A percentile compares a stretch with the other conserved stretches of the same genome.
Evolutionary conservation across 2,329 filamentous ascomycete genomes (phyloP).

Genomic region (Colletotrichum lentis): DNA sequence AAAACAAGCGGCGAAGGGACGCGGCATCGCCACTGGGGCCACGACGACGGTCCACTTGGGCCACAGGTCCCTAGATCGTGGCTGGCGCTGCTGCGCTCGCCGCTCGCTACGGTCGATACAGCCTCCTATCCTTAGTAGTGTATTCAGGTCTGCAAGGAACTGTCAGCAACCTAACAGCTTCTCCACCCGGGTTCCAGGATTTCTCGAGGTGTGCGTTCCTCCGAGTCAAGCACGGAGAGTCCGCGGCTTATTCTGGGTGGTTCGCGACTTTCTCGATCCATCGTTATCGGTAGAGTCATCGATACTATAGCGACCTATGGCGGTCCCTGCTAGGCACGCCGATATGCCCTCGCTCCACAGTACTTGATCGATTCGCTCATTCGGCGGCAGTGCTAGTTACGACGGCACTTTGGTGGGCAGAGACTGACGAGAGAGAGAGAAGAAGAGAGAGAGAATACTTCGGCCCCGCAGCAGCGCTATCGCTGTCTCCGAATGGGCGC

Average conservation of each 20-base stretch:
- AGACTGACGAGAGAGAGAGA: not conserved
- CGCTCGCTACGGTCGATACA: not conserved
- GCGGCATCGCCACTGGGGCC: slow-evolving; percentile 1
- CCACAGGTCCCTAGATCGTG: slow-evolving; percentile 6
- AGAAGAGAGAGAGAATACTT: slow-evolving; percentile 3
- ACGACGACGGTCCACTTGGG: not conserved
- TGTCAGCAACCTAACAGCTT: not conserved
- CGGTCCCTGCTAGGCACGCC: not conserved
- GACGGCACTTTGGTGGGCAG: not conserved
- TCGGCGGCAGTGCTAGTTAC: slow-evolving; percentile 11
- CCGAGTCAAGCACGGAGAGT: slow-evolving; percentile 2
- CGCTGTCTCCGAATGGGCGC: slow-evolving; percentile 22
- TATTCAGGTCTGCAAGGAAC: slow-evolving; percentile 10
- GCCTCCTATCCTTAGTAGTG: not conserved
- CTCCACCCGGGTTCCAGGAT: not conserved
- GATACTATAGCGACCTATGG: not conserved
- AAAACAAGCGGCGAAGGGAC: not conserved
- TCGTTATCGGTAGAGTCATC: not conserved
- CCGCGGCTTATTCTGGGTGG: not conserved
- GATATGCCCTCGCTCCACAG: slow-evolving; percentile 10
- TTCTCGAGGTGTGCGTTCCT: not conserved
- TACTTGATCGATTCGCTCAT: not conserved
- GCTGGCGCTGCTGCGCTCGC: slow-evolving; percentile 9
- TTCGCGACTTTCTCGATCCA: slow-evolving; percentile 2
- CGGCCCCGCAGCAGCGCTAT: slow-evolving; percentile 27